Conservation (phyloP, 345 rosid genomes). For the Dipteronia sinensis region DNA sequence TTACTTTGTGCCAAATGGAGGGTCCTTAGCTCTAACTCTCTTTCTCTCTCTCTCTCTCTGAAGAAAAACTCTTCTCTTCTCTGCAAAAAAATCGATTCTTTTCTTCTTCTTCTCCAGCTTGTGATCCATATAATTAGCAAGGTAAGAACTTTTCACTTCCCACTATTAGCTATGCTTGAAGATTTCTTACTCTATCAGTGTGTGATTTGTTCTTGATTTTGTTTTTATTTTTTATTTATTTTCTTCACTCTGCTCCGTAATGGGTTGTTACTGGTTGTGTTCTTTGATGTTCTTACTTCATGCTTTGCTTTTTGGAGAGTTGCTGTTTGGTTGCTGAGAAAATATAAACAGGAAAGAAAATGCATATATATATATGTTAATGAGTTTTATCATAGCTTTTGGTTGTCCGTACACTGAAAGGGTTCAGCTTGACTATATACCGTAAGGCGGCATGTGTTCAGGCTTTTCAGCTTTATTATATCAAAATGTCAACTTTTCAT, state of each 20-base stretch:
- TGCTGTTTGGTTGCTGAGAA: conserved; percentile 33
- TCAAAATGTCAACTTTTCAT: not conserved
- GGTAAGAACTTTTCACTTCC: conserved; percentile 15
- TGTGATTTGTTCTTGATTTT: not conserved
- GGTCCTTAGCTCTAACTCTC: conserved; percentile 40
- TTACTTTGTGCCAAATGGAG: conserved; percentile 51
- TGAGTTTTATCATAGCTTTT: not conserved
- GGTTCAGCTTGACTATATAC: not conserved
- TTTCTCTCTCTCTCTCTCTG: conserved; percentile 13
- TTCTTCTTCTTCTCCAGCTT: conserved; percentile 25
- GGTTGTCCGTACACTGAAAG: conserved; percentile 15
- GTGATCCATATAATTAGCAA: conserved; percentile 16
- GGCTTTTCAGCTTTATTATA: not conserved
- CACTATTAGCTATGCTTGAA: not conserved
- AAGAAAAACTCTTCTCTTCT: not conserved
- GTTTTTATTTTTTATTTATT: not conserved
- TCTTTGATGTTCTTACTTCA: not conserved
- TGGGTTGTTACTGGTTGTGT: not conserved
- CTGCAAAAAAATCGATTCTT: conserved; percentile 13
- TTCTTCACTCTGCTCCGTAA: not conserved
- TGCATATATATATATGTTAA: not conserved
- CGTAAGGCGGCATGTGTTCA: not conserved
- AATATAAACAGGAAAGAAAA: not conserved
- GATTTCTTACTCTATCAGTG: not conserved
- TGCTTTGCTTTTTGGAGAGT: conserved; percentile 2